A percentile compares a stretch with the other conserved stretches of the same genome.
phyloP scores from a whole-genome alignment of 1,284 basidiomycete genomes.

The Microbotryum lychnidis-dioicae region DNA sequence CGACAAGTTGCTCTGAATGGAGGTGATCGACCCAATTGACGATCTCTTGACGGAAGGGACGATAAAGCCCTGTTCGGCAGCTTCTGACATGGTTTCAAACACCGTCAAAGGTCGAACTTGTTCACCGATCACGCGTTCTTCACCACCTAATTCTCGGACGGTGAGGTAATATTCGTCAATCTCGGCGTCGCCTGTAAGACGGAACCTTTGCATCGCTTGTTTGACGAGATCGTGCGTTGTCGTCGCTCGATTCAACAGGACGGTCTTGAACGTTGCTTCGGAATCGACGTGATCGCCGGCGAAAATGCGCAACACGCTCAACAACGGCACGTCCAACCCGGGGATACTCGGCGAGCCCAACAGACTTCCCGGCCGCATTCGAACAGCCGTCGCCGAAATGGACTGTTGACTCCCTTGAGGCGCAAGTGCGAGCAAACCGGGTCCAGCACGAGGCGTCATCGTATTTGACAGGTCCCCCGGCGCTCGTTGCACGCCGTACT shows the following conservation, averaged over 20 bases:
- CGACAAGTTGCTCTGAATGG: slow-evolving; percentile 78
- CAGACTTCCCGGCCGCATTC: slow-evolving; percentile 45
- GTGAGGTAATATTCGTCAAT: slow-evolving; percentile 76
- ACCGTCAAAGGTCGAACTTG: slow-evolving; percentile 74
- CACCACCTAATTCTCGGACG: slow-evolving; percentile 77
- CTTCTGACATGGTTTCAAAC: slow-evolving; percentile 72
- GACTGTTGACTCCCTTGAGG: neutral
- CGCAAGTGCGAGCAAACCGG: neutral
- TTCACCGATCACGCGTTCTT: slow-evolving; percentile 59
- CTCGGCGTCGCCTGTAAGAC: slow-evolving; percentile 49
- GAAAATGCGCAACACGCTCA: slow-evolving; percentile 90
- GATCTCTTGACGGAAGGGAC: slow-evolving; percentile 79
- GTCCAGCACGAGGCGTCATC: slow-evolving; percentile 20
- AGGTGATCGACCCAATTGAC: slow-evolving; percentile 86
- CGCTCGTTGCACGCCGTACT: slow-evolving; percentile 48
- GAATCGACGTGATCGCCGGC: slow-evolving; percentile 79
- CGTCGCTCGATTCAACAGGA: slow-evolving; percentile 78
- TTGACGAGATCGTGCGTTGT: slow-evolving; percentile 72
- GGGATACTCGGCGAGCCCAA: slow-evolving; percentile 43
- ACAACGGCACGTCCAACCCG: slow-evolving; percentile 55
- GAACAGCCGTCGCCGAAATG: slow-evolving; percentile 10
- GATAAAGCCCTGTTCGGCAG: slow-evolving; percentile 38
- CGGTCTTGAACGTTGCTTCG: slow-evolving; percentile 96
- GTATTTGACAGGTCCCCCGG: slow-evolving; percentile 33
- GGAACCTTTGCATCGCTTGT: slow-evolving; percentile 89